Evolutionary conservation across 176 grass and related monocot genomes (phyloP), one percentile per base, ranked within the genome.

Genomic region (Panicum miliaceum): DNA sequence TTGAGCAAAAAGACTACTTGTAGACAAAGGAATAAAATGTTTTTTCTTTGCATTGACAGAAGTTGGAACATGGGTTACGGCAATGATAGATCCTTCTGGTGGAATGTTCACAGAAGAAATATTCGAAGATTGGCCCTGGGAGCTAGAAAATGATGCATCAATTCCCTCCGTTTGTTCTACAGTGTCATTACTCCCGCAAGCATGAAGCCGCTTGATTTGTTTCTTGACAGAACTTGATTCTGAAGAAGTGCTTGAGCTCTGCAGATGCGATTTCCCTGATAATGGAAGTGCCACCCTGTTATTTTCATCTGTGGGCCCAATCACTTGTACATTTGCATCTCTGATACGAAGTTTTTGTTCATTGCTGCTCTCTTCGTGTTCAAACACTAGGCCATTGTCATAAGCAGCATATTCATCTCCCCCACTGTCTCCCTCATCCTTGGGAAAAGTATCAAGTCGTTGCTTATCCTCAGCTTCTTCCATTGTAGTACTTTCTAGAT

Each of bases 21-120:
- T 81, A 12, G 50, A 62, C 18, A 83, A 76, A 37, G 80, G 74
- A 83, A 46, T 34, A 83, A 75, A 81, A 71, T 54, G 3, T 81
- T 91, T 92, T 89, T 73, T 81, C 81, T 69, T 90, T 86, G 82
- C 20, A 58, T 56, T 71, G 38, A 70, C 13, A 47, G 46, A 59
- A 72, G 80, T 58, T 83, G 20, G 50, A 59, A 27, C 22, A 64
- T 16, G 18, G 18, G 81, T 85, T 50, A 18, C 60, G 75, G 61
- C 29, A 73, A 85, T 23, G n/a, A 0, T 68, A 68, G 71, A 89
- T 62, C 70, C 51, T 81, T 80, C 71, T 64, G 60, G 40, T 51
- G 50, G 73, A 69, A 78, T 73, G 40, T 88, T 53, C 22, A 53
- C 41, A 76, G 60, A 76, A 86, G 29, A 77, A 22, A 73, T 18